A percentile compares a stretch with the other conserved stretches of the same genome.
These are phyloP conservation scores for Mycena polygramma DNA, from an alignment of 768 basidiomycete species.

Conservation along the genomic window DNA sequence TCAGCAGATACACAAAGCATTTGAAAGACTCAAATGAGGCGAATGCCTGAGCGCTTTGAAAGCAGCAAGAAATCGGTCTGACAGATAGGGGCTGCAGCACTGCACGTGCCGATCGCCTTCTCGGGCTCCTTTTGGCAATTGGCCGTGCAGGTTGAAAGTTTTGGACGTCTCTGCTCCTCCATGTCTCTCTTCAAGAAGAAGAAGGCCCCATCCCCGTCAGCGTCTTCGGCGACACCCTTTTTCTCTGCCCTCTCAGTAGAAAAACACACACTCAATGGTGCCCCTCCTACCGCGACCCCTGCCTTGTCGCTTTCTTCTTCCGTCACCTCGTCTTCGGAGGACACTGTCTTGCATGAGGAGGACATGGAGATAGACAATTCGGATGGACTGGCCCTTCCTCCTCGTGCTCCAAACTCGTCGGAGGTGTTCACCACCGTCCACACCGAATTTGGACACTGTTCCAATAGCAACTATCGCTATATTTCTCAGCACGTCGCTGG, in stretches of 20 bases:
- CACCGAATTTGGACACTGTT: constrained; percentile 94
- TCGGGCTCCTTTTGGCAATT: not conserved
- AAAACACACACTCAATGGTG: constrained; percentile 56
- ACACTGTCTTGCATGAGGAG: constrained; percentile 70
- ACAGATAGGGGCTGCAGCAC: too few relatives aligned
- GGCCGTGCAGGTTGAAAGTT: not conserved
- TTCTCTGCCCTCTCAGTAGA: constrained; percentile 74
- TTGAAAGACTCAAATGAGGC: too few relatives aligned
- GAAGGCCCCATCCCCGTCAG: constrained; percentile 44
- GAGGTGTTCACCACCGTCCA: constrained; percentile 85
- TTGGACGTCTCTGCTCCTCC: not conserved
- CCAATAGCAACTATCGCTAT: constrained; percentile 80
- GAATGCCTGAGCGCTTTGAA: too few relatives aligned
- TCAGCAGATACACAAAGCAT: too few relatives aligned
- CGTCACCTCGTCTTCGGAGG: constrained; percentile 76
- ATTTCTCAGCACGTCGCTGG: constrained; percentile 71
- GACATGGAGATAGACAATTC: constrained; percentile 57
- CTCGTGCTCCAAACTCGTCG: constrained; percentile 81
- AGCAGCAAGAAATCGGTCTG: too few relatives aligned
- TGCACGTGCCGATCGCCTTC: too few relatives aligned
- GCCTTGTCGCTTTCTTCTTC: constrained; percentile 82
- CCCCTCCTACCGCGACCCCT: constrained; percentile 73
- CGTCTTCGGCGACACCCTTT: constrained; percentile 68
- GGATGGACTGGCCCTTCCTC: constrained; percentile 72
- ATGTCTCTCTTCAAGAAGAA: constrained; percentile 54